Evolutionary conservation across 495 filamentous ascomycete genomes (phyloP).

Genomic region (Neurospora discreta): DNA sequence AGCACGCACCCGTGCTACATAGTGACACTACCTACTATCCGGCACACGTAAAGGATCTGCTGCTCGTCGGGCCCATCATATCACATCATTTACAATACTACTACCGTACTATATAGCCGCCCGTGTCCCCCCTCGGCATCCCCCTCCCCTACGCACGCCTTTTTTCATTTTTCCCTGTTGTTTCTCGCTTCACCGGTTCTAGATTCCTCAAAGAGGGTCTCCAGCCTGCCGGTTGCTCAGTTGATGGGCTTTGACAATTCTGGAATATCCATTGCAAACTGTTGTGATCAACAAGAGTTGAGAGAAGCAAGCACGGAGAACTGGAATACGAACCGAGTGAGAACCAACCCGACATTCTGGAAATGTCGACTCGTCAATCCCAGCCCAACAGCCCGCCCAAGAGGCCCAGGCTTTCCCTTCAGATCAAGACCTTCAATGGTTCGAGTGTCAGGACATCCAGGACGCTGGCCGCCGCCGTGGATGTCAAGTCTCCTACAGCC

Average conservation of each 20-base stretch:
- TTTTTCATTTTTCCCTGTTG: not conserved
- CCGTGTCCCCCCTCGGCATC: conserved; percentile 1
- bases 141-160: conserved; percentile 2
- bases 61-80: not conserved
- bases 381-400: conserved; percentile 36
- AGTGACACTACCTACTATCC: not conserved
- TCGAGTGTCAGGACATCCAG: conserved; percentile 22
- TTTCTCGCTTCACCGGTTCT: not conserved
- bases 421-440: conserved; percentile 44
- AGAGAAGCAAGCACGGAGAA: not conserved
- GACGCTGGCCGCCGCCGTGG: conserved; percentile 28
- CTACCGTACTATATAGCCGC: conserved; percentile 7
- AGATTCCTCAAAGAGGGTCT: conserved; percentile 3
- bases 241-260: conserved; percentile 1
- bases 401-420: conserved; percentile 70
- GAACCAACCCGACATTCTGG: conserved; percentile 7
- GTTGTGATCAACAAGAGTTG: not conserved
- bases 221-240: conserved; percentile 1
- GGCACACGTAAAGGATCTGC: not conserved
- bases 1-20: not conserved
- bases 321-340: not conserved
- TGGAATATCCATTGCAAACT: not conserved
- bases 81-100: not conserved
- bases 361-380: conserved; percentile 23
- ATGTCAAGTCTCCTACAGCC: conserved; percentile 61